Evolutionary conservation across 306 rosid genomes (phyloP).

Genomic region (Fragaria iinumae): DNA sequence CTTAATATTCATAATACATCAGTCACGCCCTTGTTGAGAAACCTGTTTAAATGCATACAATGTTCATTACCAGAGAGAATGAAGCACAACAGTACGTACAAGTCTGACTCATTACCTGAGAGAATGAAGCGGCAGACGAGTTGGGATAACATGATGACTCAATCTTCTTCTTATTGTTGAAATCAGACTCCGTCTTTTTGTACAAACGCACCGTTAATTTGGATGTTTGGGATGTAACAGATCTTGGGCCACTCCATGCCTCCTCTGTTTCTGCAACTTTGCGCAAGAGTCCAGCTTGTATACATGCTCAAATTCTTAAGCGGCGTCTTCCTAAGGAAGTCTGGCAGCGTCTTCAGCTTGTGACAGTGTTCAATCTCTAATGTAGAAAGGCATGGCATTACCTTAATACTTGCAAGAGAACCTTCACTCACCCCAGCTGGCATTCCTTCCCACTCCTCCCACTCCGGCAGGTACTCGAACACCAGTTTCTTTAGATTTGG

Average conservation of each 20-base stretch:
- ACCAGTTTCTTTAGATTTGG: background rate
- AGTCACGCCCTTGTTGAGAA: too few relatives aligned
- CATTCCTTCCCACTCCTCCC: background rate
- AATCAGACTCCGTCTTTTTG: too few relatives aligned
- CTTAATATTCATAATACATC: too few relatives aligned
- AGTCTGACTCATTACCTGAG: too few relatives aligned
- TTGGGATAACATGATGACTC: too few relatives aligned
- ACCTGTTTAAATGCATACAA: too few relatives aligned
- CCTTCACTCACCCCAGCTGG: too few relatives aligned
- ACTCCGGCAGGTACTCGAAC: rapidly evolving
- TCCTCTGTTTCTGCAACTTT: background rate
- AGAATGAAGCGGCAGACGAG: too few relatives aligned
- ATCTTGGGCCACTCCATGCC: background rate
- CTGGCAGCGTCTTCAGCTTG: background rate
- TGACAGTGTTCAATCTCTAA: rapidly evolving
- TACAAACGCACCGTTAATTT: background rate
- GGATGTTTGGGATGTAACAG: constrained; percentile 2
- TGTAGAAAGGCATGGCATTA: background rate
- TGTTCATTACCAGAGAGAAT: too few relatives aligned
- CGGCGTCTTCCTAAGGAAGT: background rate
- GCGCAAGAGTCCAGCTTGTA: background rate
- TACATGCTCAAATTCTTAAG: background rate
- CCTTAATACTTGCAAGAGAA: background rate
- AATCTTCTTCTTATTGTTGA: too few relatives aligned
- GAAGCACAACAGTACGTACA: too few relatives aligned